Evolutionary conservation across 257 asterid species (phyloP).

Genomic region (Ilex aquifolium): DNA sequence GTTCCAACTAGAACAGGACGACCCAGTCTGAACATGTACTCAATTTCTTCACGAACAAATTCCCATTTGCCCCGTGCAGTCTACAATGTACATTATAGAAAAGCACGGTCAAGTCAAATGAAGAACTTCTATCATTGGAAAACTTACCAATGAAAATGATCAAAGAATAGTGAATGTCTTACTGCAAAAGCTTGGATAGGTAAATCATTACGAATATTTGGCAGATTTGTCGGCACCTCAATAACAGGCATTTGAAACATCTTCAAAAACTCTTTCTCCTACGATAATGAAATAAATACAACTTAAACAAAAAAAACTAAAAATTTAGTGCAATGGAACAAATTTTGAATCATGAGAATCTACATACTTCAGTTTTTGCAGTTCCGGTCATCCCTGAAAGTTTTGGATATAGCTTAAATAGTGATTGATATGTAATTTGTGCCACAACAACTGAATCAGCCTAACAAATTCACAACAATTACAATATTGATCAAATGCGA

Average conservation of each 20-base stretch:
- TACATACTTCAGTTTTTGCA: constrained; percentile 86
- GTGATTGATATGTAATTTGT: constrained; percentile 95
- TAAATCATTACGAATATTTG: constrained; percentile 77
- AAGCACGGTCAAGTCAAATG: constrained; percentile 16
- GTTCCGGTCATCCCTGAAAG: constrained; percentile 99
- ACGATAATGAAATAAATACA: constrained; percentile 6
- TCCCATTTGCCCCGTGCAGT: constrained; percentile 96
- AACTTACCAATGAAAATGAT: not conserved
- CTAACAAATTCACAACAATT: constrained; percentile 34
- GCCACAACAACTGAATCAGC: constrained; percentile 97
- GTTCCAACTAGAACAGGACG: constrained; percentile 97
- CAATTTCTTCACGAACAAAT: constrained; percentile 74
- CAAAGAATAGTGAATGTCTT: constrained; percentile 22
- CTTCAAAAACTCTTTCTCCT: constrained; percentile 97
- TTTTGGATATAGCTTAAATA: constrained; percentile 91
- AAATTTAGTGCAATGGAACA: not conserved
- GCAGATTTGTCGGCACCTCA: constrained; percentile 92
- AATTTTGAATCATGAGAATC: constrained; percentile 13
- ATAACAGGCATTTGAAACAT: constrained; percentile 89
- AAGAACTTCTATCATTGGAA: constrained; percentile 1
- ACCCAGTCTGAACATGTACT: constrained; percentile 75
- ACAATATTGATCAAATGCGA: not conserved
- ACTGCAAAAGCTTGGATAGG: constrained; percentile 96
- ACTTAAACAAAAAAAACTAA: not conserved
- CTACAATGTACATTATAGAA: constrained; percentile 33